A percentile compares a stretch with the other conserved stretches of the same genome.
These are phyloP conservation scores for Podaxis sp. DNA, from an alignment of 768 basidiomycete genomes.

Conservation along the genomic window DNA sequence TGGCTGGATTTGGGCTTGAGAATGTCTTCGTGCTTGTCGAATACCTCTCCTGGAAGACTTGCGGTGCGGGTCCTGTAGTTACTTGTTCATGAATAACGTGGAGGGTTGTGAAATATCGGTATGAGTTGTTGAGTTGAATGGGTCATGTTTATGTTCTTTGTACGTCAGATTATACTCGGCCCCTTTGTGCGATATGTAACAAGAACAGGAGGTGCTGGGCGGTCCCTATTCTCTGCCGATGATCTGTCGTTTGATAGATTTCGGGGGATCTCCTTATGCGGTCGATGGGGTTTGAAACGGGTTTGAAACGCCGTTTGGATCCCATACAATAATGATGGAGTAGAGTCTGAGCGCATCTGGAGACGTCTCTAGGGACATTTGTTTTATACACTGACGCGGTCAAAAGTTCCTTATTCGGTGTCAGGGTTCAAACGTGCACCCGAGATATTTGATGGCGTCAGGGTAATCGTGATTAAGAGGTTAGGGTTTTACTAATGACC, in stretches of 20 bases:
- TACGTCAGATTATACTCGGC: neutral
- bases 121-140: neutral
- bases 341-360: neutral
- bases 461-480: neutral
- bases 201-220: neutral
- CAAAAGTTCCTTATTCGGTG: neutral
- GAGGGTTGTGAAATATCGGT: slow-evolving; percentile 1
- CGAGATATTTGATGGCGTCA: neutral
- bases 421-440: neutral
- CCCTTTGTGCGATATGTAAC: neutral
- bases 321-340: neutral
- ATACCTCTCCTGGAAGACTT: neutral
- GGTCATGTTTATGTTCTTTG: neutral
- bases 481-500: neutral
- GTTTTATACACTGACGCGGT: neutral
- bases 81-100: neutral
- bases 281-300: neutral
- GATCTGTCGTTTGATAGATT: neutral
- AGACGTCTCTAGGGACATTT: neutral
- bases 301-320: no score
- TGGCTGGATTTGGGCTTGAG: slow-evolving; percentile 32
- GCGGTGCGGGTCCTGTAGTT: neutral
- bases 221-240: neutral
- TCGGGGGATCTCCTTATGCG: neutral
- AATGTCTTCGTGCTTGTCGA: neutral